Percentiles rank a stretch among this genome's conserved stretches.
phyloP scores from a whole-genome alignment of 768 basidiomycete genomes.

The Leccinum longicurvipes region DNA sequence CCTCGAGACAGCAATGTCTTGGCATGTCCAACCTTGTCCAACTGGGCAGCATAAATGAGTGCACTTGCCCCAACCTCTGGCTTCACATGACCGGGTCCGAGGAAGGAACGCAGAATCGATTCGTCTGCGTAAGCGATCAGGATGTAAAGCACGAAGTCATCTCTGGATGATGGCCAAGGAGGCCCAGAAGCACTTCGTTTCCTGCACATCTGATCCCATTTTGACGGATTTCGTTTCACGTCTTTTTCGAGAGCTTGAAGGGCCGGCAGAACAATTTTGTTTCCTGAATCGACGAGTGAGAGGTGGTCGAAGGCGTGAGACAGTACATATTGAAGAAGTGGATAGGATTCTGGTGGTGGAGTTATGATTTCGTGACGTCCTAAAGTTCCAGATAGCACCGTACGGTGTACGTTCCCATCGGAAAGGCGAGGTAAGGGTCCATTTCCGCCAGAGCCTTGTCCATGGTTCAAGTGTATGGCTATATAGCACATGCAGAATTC shows the following conservation, averaged over 20 bases:
- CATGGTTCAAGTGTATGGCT: neutral
- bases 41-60: neutral
- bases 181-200: neutral
- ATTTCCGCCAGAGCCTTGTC: neutral
- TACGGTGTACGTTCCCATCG: neutral
- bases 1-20: neutral
- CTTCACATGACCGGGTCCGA: neutral
- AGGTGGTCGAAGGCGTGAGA: conserved; percentile 3
- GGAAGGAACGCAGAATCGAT: neutral
- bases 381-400: neutral
- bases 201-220: conserved; percentile 1
- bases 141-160: conserved; percentile 2
- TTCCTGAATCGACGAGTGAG: neutral
- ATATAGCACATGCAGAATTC: conserved; percentile 11
- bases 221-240: neutral
- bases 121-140: neutral
- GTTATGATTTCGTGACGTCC: neutral
- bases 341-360: neutral
- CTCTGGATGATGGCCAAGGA: neutral
- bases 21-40: neutral
- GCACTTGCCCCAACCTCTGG: neutral
- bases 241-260: neutral
- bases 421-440: neutral
- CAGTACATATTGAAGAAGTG: conserved; percentile 6
- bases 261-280: neutral